Conservation (phyloP, 2,329 filamentous ascomycete species). For the Fonsecaea multimorphosa region DNA sequence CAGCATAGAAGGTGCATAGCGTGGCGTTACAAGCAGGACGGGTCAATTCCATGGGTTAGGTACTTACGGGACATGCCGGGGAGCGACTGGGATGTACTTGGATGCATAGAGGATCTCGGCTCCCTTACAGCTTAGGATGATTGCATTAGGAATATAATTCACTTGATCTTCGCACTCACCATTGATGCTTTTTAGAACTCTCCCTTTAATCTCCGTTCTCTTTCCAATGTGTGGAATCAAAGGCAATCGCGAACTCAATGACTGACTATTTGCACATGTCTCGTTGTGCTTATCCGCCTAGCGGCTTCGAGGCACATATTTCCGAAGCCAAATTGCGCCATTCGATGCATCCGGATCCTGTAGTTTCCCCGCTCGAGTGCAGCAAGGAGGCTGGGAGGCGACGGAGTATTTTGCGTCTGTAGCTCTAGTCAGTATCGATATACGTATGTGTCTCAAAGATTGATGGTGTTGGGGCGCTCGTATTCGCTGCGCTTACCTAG, state of each 20-base stretch:
- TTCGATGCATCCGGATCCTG: neutral
- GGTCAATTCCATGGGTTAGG: neutral
- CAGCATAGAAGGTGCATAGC: conserved; percentile 22
- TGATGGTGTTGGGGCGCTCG: neutral
- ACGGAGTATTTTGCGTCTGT: neutral
- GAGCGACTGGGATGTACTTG: conserved; percentile 19
- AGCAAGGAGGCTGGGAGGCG: neutral
- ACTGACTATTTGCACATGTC: conserved; percentile 13
- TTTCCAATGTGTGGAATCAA: neutral
- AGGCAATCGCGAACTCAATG: neutral
- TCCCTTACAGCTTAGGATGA: conserved; percentile 16
- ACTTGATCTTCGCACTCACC: neutral
- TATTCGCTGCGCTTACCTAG: conserved; percentile 5
- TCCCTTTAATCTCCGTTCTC: neutral
- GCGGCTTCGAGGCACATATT: neutral
- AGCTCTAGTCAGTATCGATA: neutral
- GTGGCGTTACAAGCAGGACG: conserved; percentile 16
- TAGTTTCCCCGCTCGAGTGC: neutral
- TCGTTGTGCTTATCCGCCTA: neutral
- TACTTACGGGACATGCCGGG: conserved; percentile 1
- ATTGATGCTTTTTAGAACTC: neutral
- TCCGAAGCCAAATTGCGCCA: neutral
- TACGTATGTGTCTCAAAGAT: neutral
- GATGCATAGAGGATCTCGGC: conserved; percentile 16
- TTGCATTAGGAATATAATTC: neutral